Evolutionary conservation across 1,139 yeast species (phyloP).

Genomic region (Saccharomyces hybrid): DNA sequence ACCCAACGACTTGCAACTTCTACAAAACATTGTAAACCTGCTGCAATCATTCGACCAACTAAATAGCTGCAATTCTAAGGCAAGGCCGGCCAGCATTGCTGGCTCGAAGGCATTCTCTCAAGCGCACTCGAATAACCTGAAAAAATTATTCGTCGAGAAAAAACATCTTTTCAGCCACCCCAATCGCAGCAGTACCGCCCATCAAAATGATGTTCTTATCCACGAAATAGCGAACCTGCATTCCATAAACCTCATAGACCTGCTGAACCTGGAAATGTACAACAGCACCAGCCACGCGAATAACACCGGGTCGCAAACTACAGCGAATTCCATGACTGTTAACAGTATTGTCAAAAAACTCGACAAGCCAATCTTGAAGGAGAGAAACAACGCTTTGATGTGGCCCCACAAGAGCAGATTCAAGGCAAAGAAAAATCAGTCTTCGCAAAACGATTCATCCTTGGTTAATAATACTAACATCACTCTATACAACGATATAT

Average conservation of each 20-base stretch:
- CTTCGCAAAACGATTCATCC: background rate
- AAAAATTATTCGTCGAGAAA: background rate
- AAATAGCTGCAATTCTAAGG: background rate
- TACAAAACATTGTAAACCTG: background rate
- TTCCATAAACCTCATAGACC: background rate
- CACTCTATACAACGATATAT: background rate
- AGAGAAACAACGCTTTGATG: conserved; percentile 14
- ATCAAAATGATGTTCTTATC: background rate
- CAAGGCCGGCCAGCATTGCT: background rate
- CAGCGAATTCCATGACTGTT: conserved; percentile 12
- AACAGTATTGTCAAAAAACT: conserved; percentile 19
- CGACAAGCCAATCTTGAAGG: conserved; percentile 18
- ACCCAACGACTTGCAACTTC: conserved; percentile 16
- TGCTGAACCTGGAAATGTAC: conserved; percentile 2
- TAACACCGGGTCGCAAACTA: conserved; percentile 9
- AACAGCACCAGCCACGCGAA: background rate
- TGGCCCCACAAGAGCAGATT: conserved; percentile 20
- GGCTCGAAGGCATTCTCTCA: background rate
- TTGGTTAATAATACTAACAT: background rate
- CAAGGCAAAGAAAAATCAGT: background rate
- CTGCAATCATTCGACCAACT: background rate
- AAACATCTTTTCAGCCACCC: background rate
- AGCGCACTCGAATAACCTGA: background rate
- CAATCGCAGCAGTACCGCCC: background rate
- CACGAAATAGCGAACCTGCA: background rate